These are phyloP conservation scores for Coniochaeta hoffmannii DNA, from an alignment of 2,329 filamentous ascomycete genomes.

Conservation along the genomic window DNA sequence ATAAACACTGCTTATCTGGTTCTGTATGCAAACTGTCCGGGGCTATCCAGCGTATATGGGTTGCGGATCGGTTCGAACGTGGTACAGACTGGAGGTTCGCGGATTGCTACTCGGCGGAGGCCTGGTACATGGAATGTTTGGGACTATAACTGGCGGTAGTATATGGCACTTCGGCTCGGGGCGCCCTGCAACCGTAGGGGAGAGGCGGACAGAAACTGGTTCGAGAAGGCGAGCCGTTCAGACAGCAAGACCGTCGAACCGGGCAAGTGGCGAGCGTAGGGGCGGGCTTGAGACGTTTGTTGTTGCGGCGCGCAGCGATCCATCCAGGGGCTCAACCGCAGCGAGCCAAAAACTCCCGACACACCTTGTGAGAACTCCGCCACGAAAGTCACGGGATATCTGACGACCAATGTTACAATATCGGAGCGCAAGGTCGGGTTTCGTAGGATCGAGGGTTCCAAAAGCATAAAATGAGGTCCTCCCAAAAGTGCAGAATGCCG, in stretches of 20 bases:
- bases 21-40: not conserved
- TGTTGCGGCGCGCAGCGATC: not conserved
- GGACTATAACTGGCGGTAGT: not conserved
- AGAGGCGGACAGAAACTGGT: not conserved
- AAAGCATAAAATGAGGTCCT: not conserved
- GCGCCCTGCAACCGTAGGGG: not conserved
- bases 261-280: not conserved
- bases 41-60: not conserved
- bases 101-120: not conserved
- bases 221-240: not conserved
- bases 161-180: not conserved
- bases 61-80: not conserved
- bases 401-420: not conserved
- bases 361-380: not conserved
- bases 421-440: not conserved
- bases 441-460: not conserved
- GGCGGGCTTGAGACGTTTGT: conserved; percentile 1
- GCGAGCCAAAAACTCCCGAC: not conserved
- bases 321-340: not conserved
- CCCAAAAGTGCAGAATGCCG: not conserved
- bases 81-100: not conserved
- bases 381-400: not conserved
- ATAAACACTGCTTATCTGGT: conserved; percentile 2
- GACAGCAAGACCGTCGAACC: not conserved
- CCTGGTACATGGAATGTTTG: conserved; percentile 1